Evolutionary conservation across 129 eudicot species (phyloP), one percentile per base, ranked within the genome.

Genomic region (Saussurea involucrata): DNA sequence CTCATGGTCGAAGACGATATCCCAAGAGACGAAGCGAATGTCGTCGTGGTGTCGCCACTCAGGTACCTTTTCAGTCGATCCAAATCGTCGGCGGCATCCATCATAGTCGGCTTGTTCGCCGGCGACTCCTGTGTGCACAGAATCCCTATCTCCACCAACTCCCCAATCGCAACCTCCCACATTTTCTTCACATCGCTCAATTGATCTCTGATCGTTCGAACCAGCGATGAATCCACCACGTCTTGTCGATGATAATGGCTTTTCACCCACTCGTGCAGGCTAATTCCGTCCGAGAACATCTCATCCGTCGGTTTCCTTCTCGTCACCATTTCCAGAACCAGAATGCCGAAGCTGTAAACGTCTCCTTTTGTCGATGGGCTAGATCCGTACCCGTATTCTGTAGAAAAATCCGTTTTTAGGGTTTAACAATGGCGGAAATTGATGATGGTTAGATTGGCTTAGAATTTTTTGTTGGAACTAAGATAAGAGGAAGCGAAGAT

Each of bases 11-110:
- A 88, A 55, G 93, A 88, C 17, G 88, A 88, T 21, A 84, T 77
- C 37, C 87, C 93, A 1, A 86, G 85, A 32, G 93, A 86, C n/a
- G 90, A 88, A n/a, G 90, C 88, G 32, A 86, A 88, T 34, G 93
- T 88, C 46, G 83, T 55, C 3, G 88, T 86, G 2, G 87, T 86
- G 25, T 88, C 93, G 46, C 90, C 88, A 8, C 28, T 73, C 24
- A 89, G 72, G 74, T 89, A 82, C 58, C 88, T 77, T 79, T 89
- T 89, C 44, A 89, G 81, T 20, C 88, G 86, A 76, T 82, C 90
- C 78, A 89, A 73, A 70, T 89, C 90, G 33, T 84, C 84, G 4
- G 94, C 89, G 4, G 68, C 85, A 77, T 86, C 94, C 6, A 86
- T 85, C 94, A 89, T 86, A 7, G 86, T 77, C 13, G 89, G 91